A percentile compares a stretch with the other conserved stretches of the same genome.
phyloP scores from a whole-genome alignment of 441 rosid species.

The Mallotus repandus region DNA sequence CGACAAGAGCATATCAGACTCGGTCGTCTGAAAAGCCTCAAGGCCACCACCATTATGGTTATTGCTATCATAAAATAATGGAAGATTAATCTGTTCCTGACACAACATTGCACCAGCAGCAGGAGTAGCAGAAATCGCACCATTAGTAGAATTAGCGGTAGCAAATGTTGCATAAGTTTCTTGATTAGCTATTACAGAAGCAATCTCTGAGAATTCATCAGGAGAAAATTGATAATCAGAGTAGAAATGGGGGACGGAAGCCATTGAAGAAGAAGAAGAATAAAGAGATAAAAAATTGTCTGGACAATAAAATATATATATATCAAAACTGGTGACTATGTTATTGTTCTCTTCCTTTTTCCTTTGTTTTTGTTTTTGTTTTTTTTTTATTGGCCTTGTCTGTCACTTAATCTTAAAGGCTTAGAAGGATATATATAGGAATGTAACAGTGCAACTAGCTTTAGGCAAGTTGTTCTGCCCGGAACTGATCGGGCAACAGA shows the following conservation, averaged over 20 bases:
- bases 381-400: slow-evolving; percentile 2
- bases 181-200: slow-evolving; percentile 20
- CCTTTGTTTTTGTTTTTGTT: background rate
- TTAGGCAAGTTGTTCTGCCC: slow-evolving; percentile 35
- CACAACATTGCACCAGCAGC: slow-evolving; percentile 29
- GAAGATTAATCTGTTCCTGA: slow-evolving; percentile 23
- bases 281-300: background rate
- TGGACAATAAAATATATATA: too few species aligned
- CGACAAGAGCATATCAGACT: slow-evolving; percentile 22
- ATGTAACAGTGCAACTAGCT: slow-evolving; percentile 16
- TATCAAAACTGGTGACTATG: background rate
- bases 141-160: slow-evolving; percentile 11
- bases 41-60: background rate
- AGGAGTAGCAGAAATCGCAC: slow-evolving; percentile 29
- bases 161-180: slow-evolving; percentile 6
- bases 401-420: slow-evolving; percentile 19
- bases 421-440: slow-evolving; percentile 10
- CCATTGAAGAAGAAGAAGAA: slow-evolving; percentile 33
- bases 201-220: slow-evolving; percentile 39
- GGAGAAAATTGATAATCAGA: slow-evolving; percentile 40
- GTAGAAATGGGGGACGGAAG: slow-evolving; percentile 51
- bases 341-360: background rate
- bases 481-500: slow-evolving; percentile 22
- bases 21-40: slow-evolving; percentile 20
- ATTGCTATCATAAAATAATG: slow-evolving; percentile 20